Evolutionary conservation across 2,329 filamentous ascomycete species (phyloP).

Genomic region (Trichoderma citrinoviride): DNA sequence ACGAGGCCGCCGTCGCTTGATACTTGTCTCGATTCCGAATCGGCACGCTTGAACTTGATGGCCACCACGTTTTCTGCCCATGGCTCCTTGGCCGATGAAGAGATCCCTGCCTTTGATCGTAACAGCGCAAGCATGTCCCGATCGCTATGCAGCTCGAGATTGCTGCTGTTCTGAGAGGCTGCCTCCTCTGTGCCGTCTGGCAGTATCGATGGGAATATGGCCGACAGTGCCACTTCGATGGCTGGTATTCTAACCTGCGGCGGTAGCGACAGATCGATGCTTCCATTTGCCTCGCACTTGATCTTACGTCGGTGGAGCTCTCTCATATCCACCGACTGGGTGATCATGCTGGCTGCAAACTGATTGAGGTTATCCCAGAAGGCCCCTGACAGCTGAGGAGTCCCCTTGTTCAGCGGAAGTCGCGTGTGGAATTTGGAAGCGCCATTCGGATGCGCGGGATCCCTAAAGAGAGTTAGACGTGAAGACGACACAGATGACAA

Average conservation of each 20-base stretch:
- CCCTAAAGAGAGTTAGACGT: constrained; percentile 26
- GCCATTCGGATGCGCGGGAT: constrained; percentile 29
- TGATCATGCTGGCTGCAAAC: constrained; percentile 51
- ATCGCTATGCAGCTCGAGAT: constrained; percentile 19
- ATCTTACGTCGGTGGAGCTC: constrained; percentile 47
- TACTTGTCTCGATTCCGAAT: constrained; percentile 26
- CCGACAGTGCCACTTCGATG: constrained; percentile 49
- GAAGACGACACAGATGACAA: not conserved
- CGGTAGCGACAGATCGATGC: constrained; percentile 40
- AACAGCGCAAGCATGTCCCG: constrained; percentile 29
- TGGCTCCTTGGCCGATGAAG: constrained; percentile 33
- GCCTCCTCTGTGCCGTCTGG: constrained; percentile 21
- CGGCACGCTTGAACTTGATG: constrained; percentile 54
- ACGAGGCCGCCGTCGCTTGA: constrained; percentile 17
- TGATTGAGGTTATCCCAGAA: constrained; percentile 55
- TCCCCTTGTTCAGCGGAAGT: constrained; percentile 44
- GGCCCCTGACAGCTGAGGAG: constrained; percentile 44
- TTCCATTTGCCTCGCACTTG: constrained; percentile 38
- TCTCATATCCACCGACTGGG: constrained; percentile 49
- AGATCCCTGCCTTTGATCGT: constrained; percentile 25
- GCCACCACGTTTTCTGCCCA: constrained; percentile 62
- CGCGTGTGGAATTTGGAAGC: constrained; percentile 36
- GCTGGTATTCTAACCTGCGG: constrained; percentile 48
- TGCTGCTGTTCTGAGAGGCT: constrained; percentile 13
- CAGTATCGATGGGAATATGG: constrained; percentile 41